Base-by-base conservation (phyloP, 75 land plant genomes). In the Adiantum capillusveneris region DNA sequence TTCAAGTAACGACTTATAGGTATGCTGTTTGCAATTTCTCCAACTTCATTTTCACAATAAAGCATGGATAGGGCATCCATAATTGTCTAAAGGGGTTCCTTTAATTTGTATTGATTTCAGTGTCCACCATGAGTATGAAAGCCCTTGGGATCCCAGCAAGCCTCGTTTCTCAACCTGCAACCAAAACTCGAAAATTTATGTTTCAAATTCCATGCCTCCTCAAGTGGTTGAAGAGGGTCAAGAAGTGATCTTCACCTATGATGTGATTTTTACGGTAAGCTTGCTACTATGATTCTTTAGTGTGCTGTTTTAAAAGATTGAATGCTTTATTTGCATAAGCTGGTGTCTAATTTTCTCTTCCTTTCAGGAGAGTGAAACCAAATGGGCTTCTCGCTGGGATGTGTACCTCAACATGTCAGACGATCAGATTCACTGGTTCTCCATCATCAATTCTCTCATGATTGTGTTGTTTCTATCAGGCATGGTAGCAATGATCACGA, bases 401-500 rank as follows among this genome's bases (percentile, higher is more conserved):
- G 74, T 76, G 11, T 84, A 84, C 59, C 72, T 84, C 13, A 61
- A 73, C 56, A 84, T 84, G 87, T 77, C 73, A 49, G 87, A 81
- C 62, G 78, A 77, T 42, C 84, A 84, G 64, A 81, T 84, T 48
- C 84, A 84, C 64, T 81, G 84, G 84, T 84, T 84, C 57, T 84
- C 87, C 14, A 81, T 84, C 42, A 77, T 84, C 55, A 84, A 84
- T 59, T 84, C 87, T 19, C 66, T 84, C 12, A 81, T 77, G 78
- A 84, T 84, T 55, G 84, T 84, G 25, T 55, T 84, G 25, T 84
- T 84, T 70, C 72, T 84, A 5, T 76, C 84, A 53, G 84, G 87
- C 11, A 81, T 84, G 84, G 81, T 84, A 24, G 87, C 84, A n/a
- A 86, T 83, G 84, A 86, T 86, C 56, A 83, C 83, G 87, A 83